These are phyloP conservation scores for Podospora fimiseda DNA, from an alignment of 495 filamentous ascomycete species.

Conservation along the genomic window DNA sequence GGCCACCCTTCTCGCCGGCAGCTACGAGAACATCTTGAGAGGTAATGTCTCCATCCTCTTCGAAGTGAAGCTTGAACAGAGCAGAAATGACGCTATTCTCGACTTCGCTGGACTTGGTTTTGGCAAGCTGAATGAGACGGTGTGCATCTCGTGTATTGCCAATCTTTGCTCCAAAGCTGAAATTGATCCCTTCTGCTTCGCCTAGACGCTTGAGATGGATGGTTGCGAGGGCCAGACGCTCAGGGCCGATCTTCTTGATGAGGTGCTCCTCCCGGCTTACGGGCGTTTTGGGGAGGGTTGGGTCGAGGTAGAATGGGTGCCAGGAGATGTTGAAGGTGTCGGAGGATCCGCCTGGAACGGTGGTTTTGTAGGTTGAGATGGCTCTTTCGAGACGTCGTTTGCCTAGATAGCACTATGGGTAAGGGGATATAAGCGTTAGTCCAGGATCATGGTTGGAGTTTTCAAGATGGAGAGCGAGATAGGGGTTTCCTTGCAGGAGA, in stretches of 20 bases:
- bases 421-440: conserved; percentile 1
- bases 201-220: conserved; percentile 54
- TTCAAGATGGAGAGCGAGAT: too few relatives aligned
- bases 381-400: conserved; percentile 65
- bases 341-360: conserved; percentile 45
- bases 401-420: conserved; percentile 68
- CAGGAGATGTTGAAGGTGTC: conserved; percentile 69
- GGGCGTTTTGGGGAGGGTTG: conserved; percentile 44
- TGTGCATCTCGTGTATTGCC: conserved; percentile 78
- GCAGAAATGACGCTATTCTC: conserved; percentile 61
- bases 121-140: conserved; percentile 64
- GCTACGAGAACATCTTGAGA: conserved; percentile 50
- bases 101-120: conserved; percentile 45
- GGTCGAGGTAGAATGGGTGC: conserved; percentile 77
- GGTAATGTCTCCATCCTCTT: conserved; percentile 73
- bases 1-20: conserved; percentile 57
- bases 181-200: conserved; percentile 59
- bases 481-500: too few relatives aligned
- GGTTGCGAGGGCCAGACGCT: conserved; percentile 50
- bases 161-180: conserved; percentile 63
- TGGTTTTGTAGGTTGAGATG: conserved; percentile 56
- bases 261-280: conserved; percentile 19
- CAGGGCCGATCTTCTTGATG: conserved; percentile 38
- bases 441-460: not conserved
- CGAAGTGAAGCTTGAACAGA: conserved; percentile 69